Evolutionary conservation across 1,284 basidiomycete species (phyloP).

Genomic region (Erythrobasidium hasegawianum): DNA sequence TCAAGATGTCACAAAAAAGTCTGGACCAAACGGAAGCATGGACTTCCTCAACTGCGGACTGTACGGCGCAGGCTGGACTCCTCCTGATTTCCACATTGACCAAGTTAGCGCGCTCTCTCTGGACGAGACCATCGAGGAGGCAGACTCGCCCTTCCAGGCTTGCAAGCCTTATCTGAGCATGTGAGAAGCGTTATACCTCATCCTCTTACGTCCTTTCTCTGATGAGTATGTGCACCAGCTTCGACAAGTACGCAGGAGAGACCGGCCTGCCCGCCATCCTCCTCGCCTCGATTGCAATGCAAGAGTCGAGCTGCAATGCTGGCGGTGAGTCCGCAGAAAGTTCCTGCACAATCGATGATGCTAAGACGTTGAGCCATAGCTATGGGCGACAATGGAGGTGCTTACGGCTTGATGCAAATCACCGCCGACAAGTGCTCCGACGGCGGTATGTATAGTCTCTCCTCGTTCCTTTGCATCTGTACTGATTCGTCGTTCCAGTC

Average conservation of each 20-base stretch:
- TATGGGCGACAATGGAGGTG: slow-evolving; percentile 66
- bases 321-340: slow-evolving; percentile 43
- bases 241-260: slow-evolving; percentile 62
- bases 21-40: slow-evolving; percentile 69
- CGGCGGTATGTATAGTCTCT: background rate
- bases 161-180: slow-evolving; percentile 59
- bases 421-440: slow-evolving; percentile 52
- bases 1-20: slow-evolving; percentile 56
- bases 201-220: background rate
- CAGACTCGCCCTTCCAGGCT: slow-evolving; percentile 60
- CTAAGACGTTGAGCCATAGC: slow-evolving; percentile 37
- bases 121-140: slow-evolving; percentile 54
- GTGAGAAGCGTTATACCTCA: slow-evolving; percentile 5
- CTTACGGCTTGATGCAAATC: slow-evolving; percentile 80
- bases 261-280: slow-evolving; percentile 59
- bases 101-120: slow-evolving; percentile 58
- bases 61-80: slow-evolving; percentile 18
- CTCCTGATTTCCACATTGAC: slow-evolving; percentile 47
- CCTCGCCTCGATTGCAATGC: slow-evolving; percentile 79
- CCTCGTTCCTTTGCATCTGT: background rate
- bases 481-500: background rate
- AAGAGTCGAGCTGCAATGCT: slow-evolving; percentile 69
- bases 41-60: slow-evolving; percentile 71
- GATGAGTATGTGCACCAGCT: slow-evolving; percentile 44
- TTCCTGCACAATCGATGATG: background rate